phyloP scores from a whole-genome alignment of 768 basidiomycete genomes.

The Pleurotus platypus region DNA sequence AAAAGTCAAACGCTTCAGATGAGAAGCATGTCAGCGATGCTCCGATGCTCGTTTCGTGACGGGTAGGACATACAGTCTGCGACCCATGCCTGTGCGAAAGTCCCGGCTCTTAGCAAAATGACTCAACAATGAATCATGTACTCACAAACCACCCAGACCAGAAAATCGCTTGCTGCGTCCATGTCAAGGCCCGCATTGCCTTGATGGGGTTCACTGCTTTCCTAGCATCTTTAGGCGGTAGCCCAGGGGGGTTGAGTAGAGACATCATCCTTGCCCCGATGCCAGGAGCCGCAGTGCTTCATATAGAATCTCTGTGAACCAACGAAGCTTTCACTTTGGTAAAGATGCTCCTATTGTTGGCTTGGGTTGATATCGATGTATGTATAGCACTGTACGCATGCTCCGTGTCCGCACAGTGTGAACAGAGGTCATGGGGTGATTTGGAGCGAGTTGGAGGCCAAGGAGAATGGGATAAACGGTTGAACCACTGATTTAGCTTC shows the following conservation, averaged over 20 bases:
- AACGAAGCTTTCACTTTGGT: neutral
- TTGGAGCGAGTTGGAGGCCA: too few relatives aligned
- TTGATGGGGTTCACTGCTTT: conserved; percentile 9
- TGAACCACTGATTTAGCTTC: too few relatives aligned
- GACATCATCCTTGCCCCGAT: neutral
- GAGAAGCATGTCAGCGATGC: neutral
- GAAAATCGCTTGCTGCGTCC: conserved; percentile 39
- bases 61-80: conserved; percentile 3
- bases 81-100: conserved; percentile 5
- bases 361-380: neutral
- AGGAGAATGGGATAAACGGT: too few relatives aligned
- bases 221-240: neutral
- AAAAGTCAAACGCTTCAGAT: conserved; percentile 57
- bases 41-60: neutral
- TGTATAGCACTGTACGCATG: neutral
- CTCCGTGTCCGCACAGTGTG: neutral
- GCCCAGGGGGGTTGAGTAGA: neutral
- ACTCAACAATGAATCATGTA: neutral
- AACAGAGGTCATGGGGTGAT: neutral
- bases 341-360: neutral
- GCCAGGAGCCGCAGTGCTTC: too few relatives aligned
- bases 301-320: neutral
- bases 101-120: neutral
- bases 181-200: conserved; percentile 21
- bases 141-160: conserved; percentile 33